Evolutionary conservation across 1,284 basidiomycete genomes (phyloP).

Genomic region (Trichosporon ovoides): DNA sequence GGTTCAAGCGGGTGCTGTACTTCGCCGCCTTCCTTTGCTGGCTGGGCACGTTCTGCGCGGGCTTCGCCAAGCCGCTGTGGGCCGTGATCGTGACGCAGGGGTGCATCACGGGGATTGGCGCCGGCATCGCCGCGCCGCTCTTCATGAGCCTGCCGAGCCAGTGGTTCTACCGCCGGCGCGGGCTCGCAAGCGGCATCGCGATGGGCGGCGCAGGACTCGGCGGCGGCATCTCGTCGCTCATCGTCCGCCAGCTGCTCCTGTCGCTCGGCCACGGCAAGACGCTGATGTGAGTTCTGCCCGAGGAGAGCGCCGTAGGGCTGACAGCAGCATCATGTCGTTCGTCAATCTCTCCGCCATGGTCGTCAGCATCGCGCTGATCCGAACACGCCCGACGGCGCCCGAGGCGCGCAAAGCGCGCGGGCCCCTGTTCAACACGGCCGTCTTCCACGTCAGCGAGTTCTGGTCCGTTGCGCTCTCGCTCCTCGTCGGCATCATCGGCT

Average conservation of each 20-base stretch:
- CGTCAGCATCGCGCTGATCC: conserved; percentile 28
- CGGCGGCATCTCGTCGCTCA: conserved; percentile 25
- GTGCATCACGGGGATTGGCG: conserved; percentile 28
- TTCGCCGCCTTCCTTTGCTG: conserved; percentile 24
- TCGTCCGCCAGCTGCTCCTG: conserved; percentile 27
- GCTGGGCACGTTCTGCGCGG: conserved; percentile 22
- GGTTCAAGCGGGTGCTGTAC: conserved; percentile 31
- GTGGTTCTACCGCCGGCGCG: conserved; percentile 38
- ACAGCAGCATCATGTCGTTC: conserved; percentile 34
- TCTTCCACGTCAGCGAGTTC: conserved; percentile 9
- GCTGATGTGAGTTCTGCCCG: conserved; percentile 25
- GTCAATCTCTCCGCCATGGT: conserved; percentile 26
- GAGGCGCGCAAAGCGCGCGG: conserved; percentile 28
- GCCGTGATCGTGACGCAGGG: conserved; percentile 22
- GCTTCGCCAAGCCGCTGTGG: conserved; percentile 12
- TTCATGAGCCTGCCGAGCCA: conserved; percentile 41
- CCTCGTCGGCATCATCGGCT: conserved; percentile 28
- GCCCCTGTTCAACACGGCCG: conserved; percentile 27
- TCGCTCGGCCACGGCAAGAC: conserved; percentile 29
- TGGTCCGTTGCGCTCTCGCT: conserved; percentile 29
- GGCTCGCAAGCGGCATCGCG: conserved; percentile 34
- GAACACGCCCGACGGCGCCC: conserved; percentile 31
- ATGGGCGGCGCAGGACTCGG: conserved; percentile 38
- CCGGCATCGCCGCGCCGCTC: conserved; percentile 32
- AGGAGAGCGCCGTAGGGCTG: neutral